Percentiles rank a stretch among this genome's conserved stretches.
phyloP scores from a whole-genome alignment of 352 stramenopile species.

The Phytophthora rubi region DNA sequence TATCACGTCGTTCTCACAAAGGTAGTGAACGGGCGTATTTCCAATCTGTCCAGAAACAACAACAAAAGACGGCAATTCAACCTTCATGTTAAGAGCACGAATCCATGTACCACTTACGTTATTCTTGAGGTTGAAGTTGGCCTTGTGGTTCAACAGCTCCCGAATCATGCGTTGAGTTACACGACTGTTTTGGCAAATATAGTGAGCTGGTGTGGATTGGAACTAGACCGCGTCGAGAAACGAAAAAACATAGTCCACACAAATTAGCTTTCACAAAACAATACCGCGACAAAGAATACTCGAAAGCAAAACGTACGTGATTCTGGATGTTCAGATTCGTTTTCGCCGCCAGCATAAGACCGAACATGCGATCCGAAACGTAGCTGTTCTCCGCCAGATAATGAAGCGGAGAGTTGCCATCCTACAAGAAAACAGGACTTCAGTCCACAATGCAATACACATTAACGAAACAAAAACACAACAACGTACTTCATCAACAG shows the following conservation, averaged over 20 bases:
- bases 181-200: slow-evolving; percentile 68
- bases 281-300: neutral
- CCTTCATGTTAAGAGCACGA: neutral
- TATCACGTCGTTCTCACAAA: slow-evolving; percentile 73
- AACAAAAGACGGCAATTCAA: neutral
- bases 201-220: slow-evolving; percentile 75
- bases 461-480: neutral
- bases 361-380: slow-evolving; percentile 45
- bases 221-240: slow-evolving; percentile 47
- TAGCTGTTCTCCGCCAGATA: slow-evolving; percentile 61
- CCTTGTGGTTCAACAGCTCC: slow-evolving; percentile 58
- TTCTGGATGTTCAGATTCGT: slow-evolving; percentile 71
- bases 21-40: slow-evolving; percentile 73
- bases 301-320: slow-evolving; percentile 38
- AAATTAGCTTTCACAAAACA: slow-evolving; percentile 4
- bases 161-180: slow-evolving; percentile 53
- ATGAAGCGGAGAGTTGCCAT: slow-evolving; percentile 74
- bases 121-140: slow-evolving; percentile 78
- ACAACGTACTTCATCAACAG: slow-evolving; percentile 50
- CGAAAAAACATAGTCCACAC: neutral
- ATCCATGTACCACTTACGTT: slow-evolving; percentile 47
- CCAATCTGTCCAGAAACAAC: slow-evolving; percentile 52
- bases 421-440: slow-evolving; percentile 29
- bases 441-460: neutral
- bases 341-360: slow-evolving; percentile 49